Conservation (phyloP, 495 filamentous ascomycete species). For the Neurospora sp. region DNA sequence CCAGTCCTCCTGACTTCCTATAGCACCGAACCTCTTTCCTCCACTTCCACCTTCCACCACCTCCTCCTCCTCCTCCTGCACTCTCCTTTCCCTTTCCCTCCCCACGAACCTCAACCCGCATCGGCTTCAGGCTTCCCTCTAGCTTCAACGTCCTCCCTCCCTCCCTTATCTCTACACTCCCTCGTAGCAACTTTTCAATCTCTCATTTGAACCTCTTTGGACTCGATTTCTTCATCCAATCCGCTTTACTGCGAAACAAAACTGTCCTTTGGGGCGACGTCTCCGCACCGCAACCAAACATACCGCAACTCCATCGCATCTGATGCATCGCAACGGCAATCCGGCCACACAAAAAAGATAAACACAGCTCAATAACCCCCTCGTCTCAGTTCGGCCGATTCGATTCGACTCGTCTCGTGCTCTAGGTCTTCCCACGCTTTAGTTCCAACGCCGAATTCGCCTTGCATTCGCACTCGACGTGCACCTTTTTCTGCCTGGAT, state of each 20-base stretch:
- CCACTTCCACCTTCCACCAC: background rate
- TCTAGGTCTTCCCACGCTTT: background rate
- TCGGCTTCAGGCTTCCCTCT: conserved; percentile 10
- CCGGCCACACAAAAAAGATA: background rate
- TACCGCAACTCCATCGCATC: background rate
- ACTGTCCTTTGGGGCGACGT: conserved; percentile 19
- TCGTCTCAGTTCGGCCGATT: background rate
- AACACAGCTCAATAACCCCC: background rate
- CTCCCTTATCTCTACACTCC: conserved; percentile 22
- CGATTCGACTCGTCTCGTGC: conserved; percentile 1
- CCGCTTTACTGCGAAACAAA: background rate
- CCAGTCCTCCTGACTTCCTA: background rate
- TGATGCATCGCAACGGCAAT: background rate
- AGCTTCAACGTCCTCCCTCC: conserved; percentile 6
- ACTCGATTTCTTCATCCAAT: conserved; percentile 11
- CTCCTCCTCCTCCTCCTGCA: conserved; percentile 17
- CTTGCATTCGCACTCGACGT: conserved; percentile 40
- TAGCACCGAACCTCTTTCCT: background rate
- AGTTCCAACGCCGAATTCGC: background rate
- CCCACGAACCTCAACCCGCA: background rate
- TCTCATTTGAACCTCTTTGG: conserved; percentile 24
- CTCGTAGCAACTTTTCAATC: conserved; percentile 21
- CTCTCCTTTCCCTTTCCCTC: conserved; percentile 15
- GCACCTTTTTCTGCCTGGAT: conserved; percentile 19
- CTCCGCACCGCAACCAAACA: conserved; percentile 12